A percentile compares a stretch with the other conserved stretches of the same genome.
Conservation (phyloP, 2,329 filamentous ascomycete species). For the Mycocentrospora acerina region DNA sequence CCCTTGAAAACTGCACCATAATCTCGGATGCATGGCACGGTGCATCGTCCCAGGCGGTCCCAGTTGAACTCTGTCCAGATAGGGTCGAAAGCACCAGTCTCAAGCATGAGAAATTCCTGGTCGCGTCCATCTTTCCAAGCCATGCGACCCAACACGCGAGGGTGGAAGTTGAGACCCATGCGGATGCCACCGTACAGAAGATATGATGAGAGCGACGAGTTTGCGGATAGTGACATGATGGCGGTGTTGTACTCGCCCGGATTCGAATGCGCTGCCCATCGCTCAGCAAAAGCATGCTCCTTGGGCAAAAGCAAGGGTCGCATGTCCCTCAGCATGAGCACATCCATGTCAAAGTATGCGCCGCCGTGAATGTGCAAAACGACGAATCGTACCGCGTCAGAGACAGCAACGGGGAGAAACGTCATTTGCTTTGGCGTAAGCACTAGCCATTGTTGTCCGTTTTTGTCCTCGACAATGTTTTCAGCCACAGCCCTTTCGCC, state of each 20-base stretch:
- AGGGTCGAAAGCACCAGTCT: constrained; percentile 58
- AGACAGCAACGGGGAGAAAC: constrained; percentile 59
- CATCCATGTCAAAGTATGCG: constrained; percentile 59
- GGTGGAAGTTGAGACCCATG: constrained; percentile 61
- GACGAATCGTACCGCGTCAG: constrained; percentile 58
- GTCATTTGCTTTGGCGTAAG: constrained; percentile 59
- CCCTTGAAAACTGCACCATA: constrained; percentile 57
- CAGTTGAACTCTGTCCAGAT: constrained; percentile 61
- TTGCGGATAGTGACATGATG: constrained; percentile 58
- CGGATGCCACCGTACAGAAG: constrained; percentile 57
- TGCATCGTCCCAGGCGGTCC: constrained; percentile 54
- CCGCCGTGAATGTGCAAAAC: constrained; percentile 57
- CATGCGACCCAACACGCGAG: constrained; percentile 57
- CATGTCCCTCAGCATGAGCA: constrained; percentile 57
- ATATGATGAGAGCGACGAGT: constrained; percentile 57
- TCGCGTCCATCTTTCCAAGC: constrained; percentile 58
- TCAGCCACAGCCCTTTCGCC: constrained; percentile 51
- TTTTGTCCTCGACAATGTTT: constrained; percentile 52
- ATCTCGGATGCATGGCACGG: constrained; percentile 56
- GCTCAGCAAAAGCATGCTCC: constrained; percentile 56
- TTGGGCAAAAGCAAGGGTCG: constrained; percentile 54
- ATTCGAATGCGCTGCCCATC: constrained; percentile 56
- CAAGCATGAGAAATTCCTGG: constrained; percentile 58
- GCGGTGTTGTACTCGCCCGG: constrained; percentile 61
- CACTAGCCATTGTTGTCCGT: constrained; percentile 56